Conservation (phyloP, 1,284 basidiomycete genomes). For the Fistulina hepatica region DNA sequence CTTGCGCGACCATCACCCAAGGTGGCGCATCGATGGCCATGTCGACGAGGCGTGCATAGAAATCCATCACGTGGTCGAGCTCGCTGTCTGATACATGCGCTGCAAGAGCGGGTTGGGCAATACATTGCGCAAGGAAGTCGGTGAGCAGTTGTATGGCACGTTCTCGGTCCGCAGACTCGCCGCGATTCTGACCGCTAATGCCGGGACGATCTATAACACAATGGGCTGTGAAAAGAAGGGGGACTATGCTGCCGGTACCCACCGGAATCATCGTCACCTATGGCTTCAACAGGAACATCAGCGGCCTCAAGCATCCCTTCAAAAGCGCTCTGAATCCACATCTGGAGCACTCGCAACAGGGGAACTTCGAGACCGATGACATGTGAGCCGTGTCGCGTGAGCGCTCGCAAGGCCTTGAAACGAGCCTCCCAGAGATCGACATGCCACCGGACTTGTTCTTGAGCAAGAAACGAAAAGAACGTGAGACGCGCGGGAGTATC, state of each 20-base stretch:
- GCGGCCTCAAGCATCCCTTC: slow-evolving; percentile 35
- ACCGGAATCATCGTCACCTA: too few relatives aligned
- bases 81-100: slow-evolving; percentile 50
- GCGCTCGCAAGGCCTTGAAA: slow-evolving; percentile 50
- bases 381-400: slow-evolving; percentile 47
- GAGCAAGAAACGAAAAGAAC: slow-evolving; percentile 51
- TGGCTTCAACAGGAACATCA: too few relatives aligned
- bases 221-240: too few relatives aligned
- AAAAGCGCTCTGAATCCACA: slow-evolving; percentile 56
- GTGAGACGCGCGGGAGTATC: slow-evolving; percentile 46
- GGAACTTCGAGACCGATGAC: slow-evolving; percentile 53
- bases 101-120: slow-evolving; percentile 39
- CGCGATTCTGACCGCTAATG: slow-evolving; percentile 25
- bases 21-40: slow-evolving; percentile 40
- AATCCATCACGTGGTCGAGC: slow-evolving; percentile 38
- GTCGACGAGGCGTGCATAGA: slow-evolving; percentile 49
- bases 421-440: slow-evolving; percentile 58
- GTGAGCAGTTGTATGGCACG: slow-evolving; percentile 47
- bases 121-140: slow-evolving; percentile 41
- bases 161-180: slow-evolving; percentile 46
- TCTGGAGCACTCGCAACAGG: slow-evolving; percentile 41
- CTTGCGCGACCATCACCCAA: too few relatives aligned
- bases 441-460: slow-evolving; percentile 36
- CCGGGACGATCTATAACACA: too few relatives aligned
- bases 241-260: too few relatives aligned